A percentile compares a stretch with the other conserved stretches of the same genome.
These are phyloP conservation scores for Exophiala viscosa DNA, from an alignment of 2,329 filamentous ascomycete species.

Conservation along the genomic window DNA sequence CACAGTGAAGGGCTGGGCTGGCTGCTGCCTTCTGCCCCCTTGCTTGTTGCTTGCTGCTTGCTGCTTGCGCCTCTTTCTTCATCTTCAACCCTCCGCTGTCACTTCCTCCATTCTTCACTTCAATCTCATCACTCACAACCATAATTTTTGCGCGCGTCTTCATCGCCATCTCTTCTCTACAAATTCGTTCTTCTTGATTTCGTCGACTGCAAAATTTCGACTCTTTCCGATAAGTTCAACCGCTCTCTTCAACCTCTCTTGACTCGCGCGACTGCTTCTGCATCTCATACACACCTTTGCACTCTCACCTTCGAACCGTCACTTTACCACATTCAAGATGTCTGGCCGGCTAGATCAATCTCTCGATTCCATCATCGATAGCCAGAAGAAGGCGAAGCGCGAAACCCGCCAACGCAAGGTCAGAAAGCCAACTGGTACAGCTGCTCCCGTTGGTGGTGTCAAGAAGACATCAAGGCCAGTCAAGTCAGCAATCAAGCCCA, in stretches of 20 bases:
- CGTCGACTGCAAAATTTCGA: neutral
- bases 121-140: conserved; percentile 17
- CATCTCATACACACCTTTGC: neutral
- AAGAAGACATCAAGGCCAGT: conserved; percentile 65
- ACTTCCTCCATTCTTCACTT: conserved; percentile 4
- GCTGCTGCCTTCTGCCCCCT: conserved; percentile 1
- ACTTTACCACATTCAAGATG: conserved; percentile 54
- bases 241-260: conserved; percentile 3
- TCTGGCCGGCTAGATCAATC: conserved; percentile 94
- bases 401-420: conserved; percentile 48
- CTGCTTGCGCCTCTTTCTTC: neutral
- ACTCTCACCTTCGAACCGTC: conserved; percentile 11
- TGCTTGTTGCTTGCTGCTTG: neutral
- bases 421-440: conserved; percentile 28
- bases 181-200: neutral
- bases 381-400: conserved; percentile 56
- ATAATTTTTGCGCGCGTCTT: conserved; percentile 7
- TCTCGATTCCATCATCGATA: conserved; percentile 94
- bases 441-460: conserved; percentile 78
- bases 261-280: conserved; percentile 4
- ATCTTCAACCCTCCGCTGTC: conserved; percentile 1
- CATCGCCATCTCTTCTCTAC: conserved; percentile 1
- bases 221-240: neutral
- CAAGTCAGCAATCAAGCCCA: conserved; percentile 47
- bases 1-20: neutral